Conservation (phyloP, 1,139 yeast genomes). For the Taphrina communis region DNA sequence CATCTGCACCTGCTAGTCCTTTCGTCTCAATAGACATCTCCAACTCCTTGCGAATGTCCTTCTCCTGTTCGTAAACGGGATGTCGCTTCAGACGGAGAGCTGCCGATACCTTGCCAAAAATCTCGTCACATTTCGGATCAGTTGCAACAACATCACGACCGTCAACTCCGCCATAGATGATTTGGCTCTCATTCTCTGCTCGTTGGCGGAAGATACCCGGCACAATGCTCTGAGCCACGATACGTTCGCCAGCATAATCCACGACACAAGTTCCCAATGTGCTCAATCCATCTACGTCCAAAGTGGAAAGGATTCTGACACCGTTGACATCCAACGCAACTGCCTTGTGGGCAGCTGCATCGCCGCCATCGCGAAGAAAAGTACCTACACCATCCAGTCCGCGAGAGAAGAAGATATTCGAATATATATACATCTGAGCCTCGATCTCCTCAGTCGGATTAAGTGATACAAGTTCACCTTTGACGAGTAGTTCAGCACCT, state of each 20-base stretch:
- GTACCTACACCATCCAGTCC: slow-evolving; percentile 76
- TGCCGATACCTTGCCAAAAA: slow-evolving; percentile 69
- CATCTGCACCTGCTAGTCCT: slow-evolving; percentile 85
- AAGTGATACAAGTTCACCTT: slow-evolving; percentile 78
- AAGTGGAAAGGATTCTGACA: slow-evolving; percentile 68
- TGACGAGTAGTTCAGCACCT: slow-evolving; percentile 77
- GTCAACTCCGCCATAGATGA: slow-evolving; percentile 76
- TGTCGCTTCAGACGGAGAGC: slow-evolving; percentile 80
- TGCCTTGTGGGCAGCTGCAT: slow-evolving; percentile 84
- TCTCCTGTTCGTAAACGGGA: slow-evolving; percentile 57
- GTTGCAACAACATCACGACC: slow-evolving; percentile 60
- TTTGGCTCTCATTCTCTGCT: slow-evolving; percentile 57
- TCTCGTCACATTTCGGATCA: slow-evolving; percentile 60
- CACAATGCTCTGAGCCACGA: slow-evolving; percentile 92
- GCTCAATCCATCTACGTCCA: slow-evolving; percentile 69
- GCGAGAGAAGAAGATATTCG: slow-evolving; percentile 84
- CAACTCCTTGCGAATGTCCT: slow-evolving; percentile 54
- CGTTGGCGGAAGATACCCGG: slow-evolving; percentile 84
- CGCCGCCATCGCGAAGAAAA: slow-evolving; percentile 73
- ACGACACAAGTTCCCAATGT: slow-evolving; percentile 81
- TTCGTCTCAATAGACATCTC: slow-evolving; percentile 79
- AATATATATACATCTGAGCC: slow-evolving; percentile 71
- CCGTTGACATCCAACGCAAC: slow-evolving; percentile 79
- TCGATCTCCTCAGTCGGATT: slow-evolving; percentile 70
- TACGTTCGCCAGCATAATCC: slow-evolving; percentile 85